phyloP scores from a whole-genome alignment of 768 basidiomycete species.

The Leccinum subgranulosum region DNA sequence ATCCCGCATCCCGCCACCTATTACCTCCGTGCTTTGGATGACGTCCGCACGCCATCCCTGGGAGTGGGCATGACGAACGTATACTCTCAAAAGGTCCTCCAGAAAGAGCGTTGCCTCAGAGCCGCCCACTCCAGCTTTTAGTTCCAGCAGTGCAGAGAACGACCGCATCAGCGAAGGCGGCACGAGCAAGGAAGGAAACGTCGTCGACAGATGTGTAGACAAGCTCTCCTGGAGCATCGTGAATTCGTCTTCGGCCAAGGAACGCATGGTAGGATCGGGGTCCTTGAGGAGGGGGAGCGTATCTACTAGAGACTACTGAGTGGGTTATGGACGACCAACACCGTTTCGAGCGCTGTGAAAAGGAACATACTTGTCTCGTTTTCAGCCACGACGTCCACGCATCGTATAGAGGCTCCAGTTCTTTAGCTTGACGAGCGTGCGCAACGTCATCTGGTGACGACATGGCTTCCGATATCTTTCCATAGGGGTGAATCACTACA shows the following conservation, averaged over 20 bases:
- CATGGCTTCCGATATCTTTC: conserved; percentile 51
- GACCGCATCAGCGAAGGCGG: conserved; percentile 64
- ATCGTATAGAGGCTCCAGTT: conserved; percentile 60
- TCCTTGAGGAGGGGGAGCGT: conserved; percentile 63
- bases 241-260: conserved; percentile 70
- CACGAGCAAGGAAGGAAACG: conserved; percentile 70
- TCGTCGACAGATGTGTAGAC: conserved; percentile 30
- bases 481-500: not conserved
- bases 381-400: conserved; percentile 67
- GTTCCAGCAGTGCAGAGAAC: conserved; percentile 79
- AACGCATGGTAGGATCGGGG: conserved; percentile 70
- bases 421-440: conserved; percentile 60
- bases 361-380: conserved; percentile 52
- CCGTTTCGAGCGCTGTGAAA: not conserved
- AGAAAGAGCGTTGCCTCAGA: conserved; percentile 84
- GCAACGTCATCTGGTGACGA: conserved; percentile 55
- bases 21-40: conserved; percentile 55
- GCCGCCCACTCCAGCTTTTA: conserved; percentile 93
- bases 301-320: conserved; percentile 63
- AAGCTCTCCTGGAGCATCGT: conserved; percentile 37
- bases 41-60: conserved; percentile 62
- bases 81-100: conserved; percentile 77
- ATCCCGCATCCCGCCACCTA: conserved; percentile 70
- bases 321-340: conserved; percentile 10
- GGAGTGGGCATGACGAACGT: conserved; percentile 55